Evolutionary conservation across 2,329 filamentous ascomycete genomes (phyloP).

Genomic region (Fusarium udum): DNA sequence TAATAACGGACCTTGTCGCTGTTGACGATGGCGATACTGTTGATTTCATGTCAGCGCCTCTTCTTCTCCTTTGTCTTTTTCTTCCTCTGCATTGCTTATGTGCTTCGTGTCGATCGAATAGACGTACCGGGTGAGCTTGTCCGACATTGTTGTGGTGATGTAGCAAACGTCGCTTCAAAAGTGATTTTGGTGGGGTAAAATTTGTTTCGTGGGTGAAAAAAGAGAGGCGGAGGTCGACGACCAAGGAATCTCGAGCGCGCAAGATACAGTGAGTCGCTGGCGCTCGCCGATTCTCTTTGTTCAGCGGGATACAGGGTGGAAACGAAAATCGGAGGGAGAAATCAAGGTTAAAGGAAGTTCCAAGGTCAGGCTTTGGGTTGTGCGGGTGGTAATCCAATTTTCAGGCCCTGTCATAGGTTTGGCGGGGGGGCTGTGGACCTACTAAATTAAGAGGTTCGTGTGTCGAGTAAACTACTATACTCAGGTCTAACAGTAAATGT

Average conservation of each 20-base stretch:
- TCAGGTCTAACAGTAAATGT: background rate
- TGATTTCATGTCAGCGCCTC: slow-evolving; percentile 39
- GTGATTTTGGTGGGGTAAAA: slow-evolving; percentile 29
- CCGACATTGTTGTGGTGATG: slow-evolving; percentile 72
- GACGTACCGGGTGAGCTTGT: slow-evolving; percentile 91
- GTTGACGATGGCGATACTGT: slow-evolving; percentile 98
- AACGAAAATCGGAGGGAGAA: slow-evolving; percentile 16
- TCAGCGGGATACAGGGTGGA: slow-evolving; percentile 21
- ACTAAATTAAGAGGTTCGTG: slow-evolving; percentile 1
- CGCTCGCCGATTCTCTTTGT: slow-evolving; percentile 37
- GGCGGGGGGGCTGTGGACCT: slow-evolving; percentile 43
- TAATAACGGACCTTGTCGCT: slow-evolving; percentile 81
- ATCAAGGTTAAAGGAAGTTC: slow-evolving; percentile 27
- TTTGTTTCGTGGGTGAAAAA: slow-evolving; percentile 24
- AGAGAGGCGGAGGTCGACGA: slow-evolving; percentile 11
- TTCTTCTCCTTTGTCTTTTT: background rate
- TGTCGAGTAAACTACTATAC: background rate
- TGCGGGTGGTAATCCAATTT: slow-evolving; percentile 37
- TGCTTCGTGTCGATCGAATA: background rate
- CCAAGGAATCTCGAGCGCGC: slow-evolving; percentile 29
- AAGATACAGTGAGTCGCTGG: slow-evolving; percentile 33
- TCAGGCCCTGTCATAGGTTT: slow-evolving; percentile 32
- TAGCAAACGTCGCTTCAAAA: slow-evolving; percentile 30
- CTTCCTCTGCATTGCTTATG: background rate
- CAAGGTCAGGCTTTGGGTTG: slow-evolving; percentile 26